Base-by-base conservation (phyloP, 805 yeast genomes). In the Pichia exigua region DNA sequence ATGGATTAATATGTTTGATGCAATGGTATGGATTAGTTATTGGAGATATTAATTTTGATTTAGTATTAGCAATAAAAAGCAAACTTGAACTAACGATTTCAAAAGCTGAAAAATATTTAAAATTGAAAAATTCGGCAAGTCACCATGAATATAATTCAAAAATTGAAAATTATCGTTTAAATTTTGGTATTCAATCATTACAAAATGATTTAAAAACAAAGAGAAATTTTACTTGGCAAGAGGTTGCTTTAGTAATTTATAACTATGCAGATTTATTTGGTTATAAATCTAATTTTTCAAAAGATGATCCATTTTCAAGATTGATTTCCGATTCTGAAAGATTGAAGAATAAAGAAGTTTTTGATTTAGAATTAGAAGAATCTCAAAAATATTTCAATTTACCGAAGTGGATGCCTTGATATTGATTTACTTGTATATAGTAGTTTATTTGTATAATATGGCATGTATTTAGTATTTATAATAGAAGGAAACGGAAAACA, bases 21-120 rank as follows among this genome's bases (percentile, higher is more conserved):
- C 59, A 62, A 45, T 57, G 56, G 45, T 56, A 58, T 41, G 69
- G 69, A 8, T 32, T 53, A 18, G 48, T 58, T 7, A 42, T 42
- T 24, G 48, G 46, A 13, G 27, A 40, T 13, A 22, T 63, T 12
- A 52, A 45, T 7, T 55, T 52, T 26, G 47, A 56, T 12, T 45
- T 59, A 3, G 44, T 63, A 28, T 32, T 57, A 13, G 49, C 60
- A 21, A 46, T 65, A 18, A 57, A 55, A 28, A 27, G 57, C 5
- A 54, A 53, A 20, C 44, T 64, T 13, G 61, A 61, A 45, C 15
- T 58, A 1, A 57, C 61, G 12, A 42, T 64, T 12, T 18, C 39
- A 13, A 64, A 63, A 47, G 59, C 62, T 60, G 54, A 57, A 45
- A 44, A 53, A n/a, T 55, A 60, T 27, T 35, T 60, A 20, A n/a